Base-by-base conservation (phyloP, 192 early-diverging fungal genomes). In the Entophlyctis luteolus region DNA sequence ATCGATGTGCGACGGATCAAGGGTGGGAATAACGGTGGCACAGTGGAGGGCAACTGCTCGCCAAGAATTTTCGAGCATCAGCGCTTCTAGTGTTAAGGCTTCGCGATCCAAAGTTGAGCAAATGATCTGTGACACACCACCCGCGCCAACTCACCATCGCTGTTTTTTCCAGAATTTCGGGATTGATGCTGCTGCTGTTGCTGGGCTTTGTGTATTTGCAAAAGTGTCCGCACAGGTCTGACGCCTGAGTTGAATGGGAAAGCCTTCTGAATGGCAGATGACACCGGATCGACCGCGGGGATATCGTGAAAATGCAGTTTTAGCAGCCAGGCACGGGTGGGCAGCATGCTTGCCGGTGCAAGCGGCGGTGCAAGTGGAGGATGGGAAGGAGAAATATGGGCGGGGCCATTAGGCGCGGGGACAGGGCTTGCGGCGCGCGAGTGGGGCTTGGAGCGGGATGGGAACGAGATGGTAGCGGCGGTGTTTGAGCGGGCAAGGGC, bases 311-410 rank as follows among this genome's bases (percentile, higher is more conserved):
- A 81, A 10, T 65, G 48, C 1, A 37, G 47, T 23, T 69, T 50
- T 39, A 77, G 67, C 3, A 55, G 76, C 74, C 73, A 78, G n/a
- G 62, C 45, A n/a, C 71, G 31, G 14, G 79, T 76, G 31, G 75
- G 71, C 3, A 76, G 66, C 27, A 12, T 12, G 55, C 31, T 34
- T 31, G 55, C 8, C 14, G 31, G 8, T 20, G 33, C 4, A 12
- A 6, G 20, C 0, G 55, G 31, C 27, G 12, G 12, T 16, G 12
- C 23, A 16, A 27, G 12, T 8, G 8, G 8, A 8, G 50, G 14
- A 18, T 28, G 47, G 49, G 59, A 3, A 28, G 25, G n/a, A 46
- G 55, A 25, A 67, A 65, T 1, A 54, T 48, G 39, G n/a, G 33
- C 34, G 73, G 29, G 2, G 62, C 35, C 39, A 35, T 10, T n/a